Base-by-base conservation (phyloP, 2,329 filamentous ascomycete species). In the Ceratocystis ficicola region DNA sequence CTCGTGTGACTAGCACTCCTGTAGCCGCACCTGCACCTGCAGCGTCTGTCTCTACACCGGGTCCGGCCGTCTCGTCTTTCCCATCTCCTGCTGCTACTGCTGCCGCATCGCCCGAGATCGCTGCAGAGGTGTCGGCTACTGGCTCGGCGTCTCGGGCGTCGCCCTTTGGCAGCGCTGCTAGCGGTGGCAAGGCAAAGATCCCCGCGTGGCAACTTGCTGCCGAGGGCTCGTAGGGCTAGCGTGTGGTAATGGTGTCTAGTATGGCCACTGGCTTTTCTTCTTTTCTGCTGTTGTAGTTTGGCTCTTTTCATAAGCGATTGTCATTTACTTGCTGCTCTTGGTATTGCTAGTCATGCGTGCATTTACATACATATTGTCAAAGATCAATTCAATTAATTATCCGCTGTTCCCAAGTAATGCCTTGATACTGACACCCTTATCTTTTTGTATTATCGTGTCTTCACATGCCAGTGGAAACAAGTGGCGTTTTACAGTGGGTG, bases 191-290 rank as follows among this genome's bases (percentile, higher is more conserved):
- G 75, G 87, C 87, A 10, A 85, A 87, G 10, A 92, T 92, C 70
- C 88, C 88, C 3, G 83, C 87, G 3, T 92, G 88, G 88, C 88
- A 92, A 76, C 82, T 90, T 80, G 86, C 87, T 61, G 59, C 60
- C 15, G 63, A 68, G 17, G 66, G 60, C 41, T 44, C 63, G 12
- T 65, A 65, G 32, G 10, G 44, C 4, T 32, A 17, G n/a, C 22
- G 20, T 52, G n/a, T 64, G 15, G 46, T 28, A 55, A 57, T 30
- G 36, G 36, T 12, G 36, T 64, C n/a, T 36, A n/a, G 55, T 25
- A 15, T 36, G 62, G 62, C 36, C 44, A 7, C 20, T 48, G 15
- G 12, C 15, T 36, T 61, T 32, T 17, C 5, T 44, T 25, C 41
- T 44, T 46, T 41, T 62, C n/a, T 44, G 10, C 46, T 7, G 28